phyloP scores from a whole-genome alignment of 805 yeast genomes.

The Yamadazyma tumulicola region DNA sequence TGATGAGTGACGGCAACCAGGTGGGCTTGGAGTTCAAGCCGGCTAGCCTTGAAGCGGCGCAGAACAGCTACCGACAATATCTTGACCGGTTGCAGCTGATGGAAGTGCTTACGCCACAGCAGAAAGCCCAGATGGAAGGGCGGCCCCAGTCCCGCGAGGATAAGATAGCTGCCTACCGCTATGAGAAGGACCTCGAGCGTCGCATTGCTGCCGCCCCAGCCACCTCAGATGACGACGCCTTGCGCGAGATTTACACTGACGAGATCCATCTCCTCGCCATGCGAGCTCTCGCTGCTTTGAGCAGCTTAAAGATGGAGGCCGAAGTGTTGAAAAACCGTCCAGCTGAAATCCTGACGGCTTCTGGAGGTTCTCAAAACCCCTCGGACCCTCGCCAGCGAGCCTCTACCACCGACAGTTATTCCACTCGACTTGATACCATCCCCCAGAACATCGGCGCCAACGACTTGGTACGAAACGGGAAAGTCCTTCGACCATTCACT shows the following conservation, averaged over 20 bases:
- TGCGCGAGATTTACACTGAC: slow-evolving; percentile 53
- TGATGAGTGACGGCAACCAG: slow-evolving; percentile 18
- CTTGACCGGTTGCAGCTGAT: slow-evolving; percentile 44
- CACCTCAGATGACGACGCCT: slow-evolving; percentile 63
- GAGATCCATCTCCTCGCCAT: slow-evolving; percentile 52
- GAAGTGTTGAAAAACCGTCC: slow-evolving; percentile 55
- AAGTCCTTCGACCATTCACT: slow-evolving; percentile 80
- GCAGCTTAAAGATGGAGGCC: slow-evolving; percentile 60
- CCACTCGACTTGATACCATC: slow-evolving; percentile 56
- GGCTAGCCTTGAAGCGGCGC: slow-evolving; percentile 28
- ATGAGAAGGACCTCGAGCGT: slow-evolving; percentile 54
- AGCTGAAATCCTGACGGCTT: background rate
- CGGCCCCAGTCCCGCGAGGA: slow-evolving; percentile 52
- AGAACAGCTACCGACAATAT: slow-evolving; percentile 43
- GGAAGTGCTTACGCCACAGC: slow-evolving; percentile 17
- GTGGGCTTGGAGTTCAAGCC: slow-evolving; percentile 18
- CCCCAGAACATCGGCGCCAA: slow-evolving; percentile 31
- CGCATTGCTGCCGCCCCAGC: too few relatives aligned
- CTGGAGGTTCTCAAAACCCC: too few relatives aligned
- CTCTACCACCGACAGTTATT: slow-evolving; percentile 42
- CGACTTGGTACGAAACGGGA: slow-evolving; percentile 64
- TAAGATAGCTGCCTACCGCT: slow-evolving; percentile 66
- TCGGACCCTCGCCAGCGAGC: slow-evolving; percentile 4
- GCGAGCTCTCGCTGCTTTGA: slow-evolving; percentile 53
- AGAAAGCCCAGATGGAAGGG: slow-evolving; percentile 12